A percentile compares a stretch with the other conserved stretches of the same genome.
Evolutionary conservation across 2,329 filamentous ascomycete genomes (phyloP).

Genomic region (Cercospora zeina): DNA sequence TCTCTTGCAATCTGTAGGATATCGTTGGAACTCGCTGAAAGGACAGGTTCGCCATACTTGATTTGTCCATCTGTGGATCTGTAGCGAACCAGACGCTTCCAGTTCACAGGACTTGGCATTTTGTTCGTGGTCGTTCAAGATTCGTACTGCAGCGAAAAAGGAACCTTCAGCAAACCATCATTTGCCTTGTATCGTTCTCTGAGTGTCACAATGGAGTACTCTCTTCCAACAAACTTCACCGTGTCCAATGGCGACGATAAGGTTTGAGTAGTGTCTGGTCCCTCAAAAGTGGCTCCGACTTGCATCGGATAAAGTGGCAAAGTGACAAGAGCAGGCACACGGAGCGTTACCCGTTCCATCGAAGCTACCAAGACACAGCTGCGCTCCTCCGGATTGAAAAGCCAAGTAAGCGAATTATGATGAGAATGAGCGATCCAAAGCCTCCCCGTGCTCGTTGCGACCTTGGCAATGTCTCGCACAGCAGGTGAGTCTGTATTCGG

Average conservation of each 20-base stretch:
- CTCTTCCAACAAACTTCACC: not conserved
- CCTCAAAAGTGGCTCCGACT: not conserved
- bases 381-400: not conserved
- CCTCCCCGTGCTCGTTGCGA: too few relatives aligned
- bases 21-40: constrained; percentile 32
- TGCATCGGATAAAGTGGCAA: constrained; percentile 2
- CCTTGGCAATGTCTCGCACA: not conserved
- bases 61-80: constrained; percentile 64
- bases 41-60: constrained; percentile 73
- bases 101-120: constrained; percentile 8
- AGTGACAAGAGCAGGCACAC: not conserved
- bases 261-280: not conserved
- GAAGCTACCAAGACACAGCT: not conserved
- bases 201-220: not conserved
- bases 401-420: not conserved
- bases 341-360: not conserved
- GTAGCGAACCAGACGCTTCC: constrained; percentile 70
- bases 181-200: not conserved
- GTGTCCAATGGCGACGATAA: not conserved
- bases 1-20: constrained; percentile 25
- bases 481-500: not conserved
- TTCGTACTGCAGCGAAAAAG: not conserved
- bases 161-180: not conserved
- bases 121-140: not conserved
- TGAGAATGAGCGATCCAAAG: not conserved